A percentile compares a stretch with the other conserved stretches of the same genome.
Evolutionary conservation across 2,329 filamentous ascomycete genomes (phyloP).

Genomic region (Alternaria dauci): DNA sequence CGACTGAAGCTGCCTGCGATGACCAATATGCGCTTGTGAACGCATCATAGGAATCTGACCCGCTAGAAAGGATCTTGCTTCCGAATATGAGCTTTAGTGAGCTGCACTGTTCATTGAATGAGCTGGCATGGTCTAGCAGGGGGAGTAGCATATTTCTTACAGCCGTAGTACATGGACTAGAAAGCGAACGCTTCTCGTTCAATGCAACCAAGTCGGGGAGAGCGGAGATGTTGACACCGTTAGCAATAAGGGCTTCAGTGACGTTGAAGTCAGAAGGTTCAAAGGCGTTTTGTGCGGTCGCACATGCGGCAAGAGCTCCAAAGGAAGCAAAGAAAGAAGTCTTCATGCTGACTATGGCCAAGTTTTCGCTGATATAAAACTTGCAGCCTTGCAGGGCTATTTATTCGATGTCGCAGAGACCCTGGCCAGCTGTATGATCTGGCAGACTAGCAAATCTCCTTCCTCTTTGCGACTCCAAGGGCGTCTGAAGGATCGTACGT

Average conservation of each 20-base stretch:
- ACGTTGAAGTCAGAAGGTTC: slow-evolving; percentile 20
- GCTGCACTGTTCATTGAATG: slow-evolving; percentile 2
- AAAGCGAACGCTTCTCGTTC: background rate
- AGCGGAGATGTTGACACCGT: slow-evolving; percentile 21
- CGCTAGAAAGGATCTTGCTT: slow-evolving; percentile 14
- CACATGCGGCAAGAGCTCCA: background rate
- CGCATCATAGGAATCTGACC: slow-evolving; percentile 16
- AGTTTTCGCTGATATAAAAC: background rate
- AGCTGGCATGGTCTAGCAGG: background rate
- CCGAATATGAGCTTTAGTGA: slow-evolving; percentile 21
- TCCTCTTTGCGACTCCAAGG: background rate
- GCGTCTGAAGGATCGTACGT: background rate
- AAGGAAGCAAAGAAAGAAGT: background rate
- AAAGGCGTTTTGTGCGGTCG: slow-evolving; percentile 9
- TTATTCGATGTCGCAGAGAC: background rate
- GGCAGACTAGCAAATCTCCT: background rate
- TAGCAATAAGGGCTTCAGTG: slow-evolving; percentile 22
- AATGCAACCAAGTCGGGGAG: slow-evolving; percentile 18
- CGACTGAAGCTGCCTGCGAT: slow-evolving; percentile 19
- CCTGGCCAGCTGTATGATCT: background rate
- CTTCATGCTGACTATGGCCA: background rate
- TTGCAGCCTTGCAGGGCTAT: background rate
- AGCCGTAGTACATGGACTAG: slow-evolving; percentile 19
- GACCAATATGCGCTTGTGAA: slow-evolving; percentile 30
- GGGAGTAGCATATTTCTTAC: slow-evolving; percentile 10